Conservation (phyloP, 345 rosid species). For the Rhodomyrtus tomentosa region DNA sequence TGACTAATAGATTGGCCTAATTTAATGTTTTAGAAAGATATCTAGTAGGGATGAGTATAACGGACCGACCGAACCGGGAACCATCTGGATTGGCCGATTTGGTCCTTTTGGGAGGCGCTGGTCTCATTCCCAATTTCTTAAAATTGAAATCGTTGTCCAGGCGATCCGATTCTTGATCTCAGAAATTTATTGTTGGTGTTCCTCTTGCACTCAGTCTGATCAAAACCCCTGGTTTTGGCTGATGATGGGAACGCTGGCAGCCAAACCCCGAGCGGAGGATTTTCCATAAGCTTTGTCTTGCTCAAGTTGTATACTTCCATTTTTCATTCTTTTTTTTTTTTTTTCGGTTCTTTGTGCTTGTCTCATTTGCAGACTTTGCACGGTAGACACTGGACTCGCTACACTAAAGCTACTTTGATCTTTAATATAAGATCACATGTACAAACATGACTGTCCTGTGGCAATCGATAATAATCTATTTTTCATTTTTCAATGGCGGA, state of each 20-base stretch:
- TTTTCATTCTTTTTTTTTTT: not conserved
- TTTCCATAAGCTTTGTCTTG: not conserved
- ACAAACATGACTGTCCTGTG: no score
- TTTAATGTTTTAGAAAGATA: no score
- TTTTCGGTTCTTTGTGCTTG: not conserved
- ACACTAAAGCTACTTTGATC: not conserved
- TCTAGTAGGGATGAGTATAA: no score
- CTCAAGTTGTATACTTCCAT: not conserved
- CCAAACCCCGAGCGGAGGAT: not conserved
- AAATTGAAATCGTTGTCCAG: no score
- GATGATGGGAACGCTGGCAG: not conserved
- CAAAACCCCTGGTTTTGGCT: not conserved
- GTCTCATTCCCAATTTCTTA: no score
- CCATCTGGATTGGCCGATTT: accelerated
- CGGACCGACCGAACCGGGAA: no score
- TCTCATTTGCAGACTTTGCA: not conserved
- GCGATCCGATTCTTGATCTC: no score
- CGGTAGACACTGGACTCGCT: not conserved
- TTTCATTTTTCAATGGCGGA: no score
- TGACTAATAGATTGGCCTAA: not conserved
- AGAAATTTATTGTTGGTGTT: not conserved
- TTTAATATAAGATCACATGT: not conserved
- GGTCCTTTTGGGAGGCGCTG: no score
- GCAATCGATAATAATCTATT: no score
- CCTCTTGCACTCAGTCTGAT: not conserved